Percentiles rank a stretch among this genome's conserved stretches.
Evolutionary conservation across 2,329 filamentous ascomycete genomes (phyloP).

Genomic region (Microcyclosporella mali): DNA sequence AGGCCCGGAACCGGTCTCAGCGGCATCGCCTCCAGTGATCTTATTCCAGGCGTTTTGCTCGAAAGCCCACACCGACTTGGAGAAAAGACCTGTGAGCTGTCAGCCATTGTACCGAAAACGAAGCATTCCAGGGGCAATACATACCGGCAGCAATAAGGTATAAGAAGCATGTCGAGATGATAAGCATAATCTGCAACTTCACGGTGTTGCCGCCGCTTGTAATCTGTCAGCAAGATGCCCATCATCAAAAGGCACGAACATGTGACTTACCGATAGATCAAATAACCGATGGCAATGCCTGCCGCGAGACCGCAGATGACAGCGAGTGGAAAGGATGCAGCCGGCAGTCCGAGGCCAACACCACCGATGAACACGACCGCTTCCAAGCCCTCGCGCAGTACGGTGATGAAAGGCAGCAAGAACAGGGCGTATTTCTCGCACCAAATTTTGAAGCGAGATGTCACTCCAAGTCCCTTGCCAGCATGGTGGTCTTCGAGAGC

Average conservation of each 20-base stretch:
- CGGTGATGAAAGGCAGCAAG: conserved; percentile 75
- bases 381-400: conserved; percentile 80
- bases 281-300: conserved; percentile 61
- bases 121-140: too few species aligned
- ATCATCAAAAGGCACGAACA: not conserved
- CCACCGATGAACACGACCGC: conserved; percentile 81
- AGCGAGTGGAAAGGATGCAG: conserved; percentile 69
- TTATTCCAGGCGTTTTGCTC: conserved; percentile 64
- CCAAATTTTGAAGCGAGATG: conserved; percentile 54
- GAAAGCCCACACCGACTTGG: conserved; percentile 67
- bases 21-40: conserved; percentile 56
- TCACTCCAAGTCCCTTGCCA: conserved; percentile 31
- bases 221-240: conserved; percentile 11
- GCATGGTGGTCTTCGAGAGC: conserved; percentile 55
- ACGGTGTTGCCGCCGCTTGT: conserved; percentile 55
- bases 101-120: too few species aligned
- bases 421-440: conserved; percentile 81
- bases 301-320: conserved; percentile 65
- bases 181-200: conserved; percentile 69
- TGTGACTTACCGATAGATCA: conserved; percentile 66
- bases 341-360: conserved; percentile 69
- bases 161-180: conserved; percentile 72
- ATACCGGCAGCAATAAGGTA: conserved; percentile 70
- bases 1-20: conserved; percentile 59
- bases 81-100: conserved; percentile 55